Evolutionary conservation across 345 rosid genomes (phyloP), one percentile per base, ranked within the genome.

Genomic region (Kandelia obovata): DNA sequence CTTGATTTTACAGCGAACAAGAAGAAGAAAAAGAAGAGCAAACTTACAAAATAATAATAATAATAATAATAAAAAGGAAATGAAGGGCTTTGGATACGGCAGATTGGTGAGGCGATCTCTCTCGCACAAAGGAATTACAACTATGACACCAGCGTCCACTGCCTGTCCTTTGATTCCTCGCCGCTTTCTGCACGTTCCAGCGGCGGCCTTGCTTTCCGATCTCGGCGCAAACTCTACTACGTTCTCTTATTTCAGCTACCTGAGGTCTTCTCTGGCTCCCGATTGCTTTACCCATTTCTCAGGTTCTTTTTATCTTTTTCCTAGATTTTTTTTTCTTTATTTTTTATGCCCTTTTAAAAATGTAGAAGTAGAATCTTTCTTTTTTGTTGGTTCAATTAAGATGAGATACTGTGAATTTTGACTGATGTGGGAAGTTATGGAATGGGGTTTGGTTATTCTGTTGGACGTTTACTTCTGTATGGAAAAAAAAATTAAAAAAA

Each of bases 111-210:
- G 25, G 71, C 68, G 80, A 61, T 64, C 81, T 69, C 32, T 75
- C 8, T 75, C 72, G 17, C 49, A 32, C 66, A 3, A 19, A 47
- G 58, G 59, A 13, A 43, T 43, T 43, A 3, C 49, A 43, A 43
- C 49, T 2, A 15, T 3, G 1, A 13, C 49, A 11, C 0, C 17
- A 13, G 49, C 19, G 15, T 43, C 15, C 49, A 15, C 49, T 43
- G 49, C 17, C 49, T 3, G 49, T 43, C 49, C 49, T 25, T 52
- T 63, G 9, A 60, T 68, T 56, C 71, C 83, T 28, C 77, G 79
- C 70, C 82, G 85, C 8, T 55, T 73, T n/a, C 77, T 78, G 70
- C 82, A 84, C 8, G 52, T 73, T n/a, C 72, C 81, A 39, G 68
- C 81, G 35, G 25, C 74, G 28, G 62, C 71, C 39, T 43, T 43